Base-by-base conservation (phyloP, 257 asterid genomes). In the Capsicum baccatum region DNA sequence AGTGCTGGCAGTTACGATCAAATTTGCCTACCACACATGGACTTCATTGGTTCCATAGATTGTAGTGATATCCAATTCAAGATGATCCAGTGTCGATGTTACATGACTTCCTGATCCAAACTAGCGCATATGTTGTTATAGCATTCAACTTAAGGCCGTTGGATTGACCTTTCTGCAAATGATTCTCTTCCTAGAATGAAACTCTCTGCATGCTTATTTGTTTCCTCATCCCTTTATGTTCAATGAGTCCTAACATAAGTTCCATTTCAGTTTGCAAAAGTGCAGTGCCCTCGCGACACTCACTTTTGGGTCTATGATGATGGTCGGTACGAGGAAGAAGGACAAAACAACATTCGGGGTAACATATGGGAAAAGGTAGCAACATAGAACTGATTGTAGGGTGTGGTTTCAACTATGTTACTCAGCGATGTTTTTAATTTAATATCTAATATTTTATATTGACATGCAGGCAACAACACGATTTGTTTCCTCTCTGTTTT, bases 221-320 rank as follows among this genome's bases (percentile, higher is more conserved):
- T n/a, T 70, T 71, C 58, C 79, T 71, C 58, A 44, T 47, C 26
- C 33, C 0, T 78, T 78, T 54, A 78, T 26, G 62, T 54, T 14
- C 64, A 78, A 54, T 26, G 64, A 0, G 82, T 54, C 48, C 26
- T 78, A 15, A 78, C 50, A 1, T 54, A 55, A 26, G 47, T 54
- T 55, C 55, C 48, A 15, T 68, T 83, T 84, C 94, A 96, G 99
- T 92, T 96, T 80, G 99, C 98, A 70, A 92, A 92, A 15, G 98
- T 94, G 85, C 99, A 96, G 80, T 96, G 99, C 79, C 99, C 98
- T 84, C 98, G 99, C 67, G 98, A 96, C 87, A 96, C 99, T 80
- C 99, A 96, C 88, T 96, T 96, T 85, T 94, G 99, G 99, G 97
- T 96, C 83, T 96, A 96, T 84, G 97, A 96, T 86, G 99, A 96